Conservation (phyloP, 345 rosid genomes). For the Sisymbrium irio region DNA sequence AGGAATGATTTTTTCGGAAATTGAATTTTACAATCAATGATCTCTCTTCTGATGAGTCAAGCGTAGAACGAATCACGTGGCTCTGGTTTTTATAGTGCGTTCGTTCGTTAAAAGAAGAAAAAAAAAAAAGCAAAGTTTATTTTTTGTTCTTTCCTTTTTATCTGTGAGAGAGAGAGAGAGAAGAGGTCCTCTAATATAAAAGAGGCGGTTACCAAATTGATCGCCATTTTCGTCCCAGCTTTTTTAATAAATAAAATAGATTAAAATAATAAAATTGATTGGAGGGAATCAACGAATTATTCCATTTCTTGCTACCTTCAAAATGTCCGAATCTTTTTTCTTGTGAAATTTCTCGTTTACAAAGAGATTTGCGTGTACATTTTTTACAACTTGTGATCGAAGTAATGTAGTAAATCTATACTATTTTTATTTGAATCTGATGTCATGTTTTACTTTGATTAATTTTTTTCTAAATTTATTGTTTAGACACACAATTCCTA, state of each 20-base stretch:
- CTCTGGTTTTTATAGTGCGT: conserved; percentile 4
- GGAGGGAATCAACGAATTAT: conserved; percentile 37
- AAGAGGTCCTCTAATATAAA: not conserved
- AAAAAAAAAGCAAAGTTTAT: not conserved
- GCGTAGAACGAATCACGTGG: conserved; percentile 34
- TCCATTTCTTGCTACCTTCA: conserved; percentile 24
- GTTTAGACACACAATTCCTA: no score
- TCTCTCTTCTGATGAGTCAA: conserved; percentile 18
- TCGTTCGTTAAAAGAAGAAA: not conserved
- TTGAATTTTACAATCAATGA: conserved; percentile 8
- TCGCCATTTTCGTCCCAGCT: conserved; percentile 12
- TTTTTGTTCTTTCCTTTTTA: not conserved
- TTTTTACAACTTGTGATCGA: conserved; percentile 17
- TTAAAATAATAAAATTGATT: not conserved
- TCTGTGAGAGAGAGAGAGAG: not conserved
- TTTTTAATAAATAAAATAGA: not conserved
- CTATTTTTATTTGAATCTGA: no score
- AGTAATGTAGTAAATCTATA: not conserved
- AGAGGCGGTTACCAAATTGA: conserved; percentile 34
- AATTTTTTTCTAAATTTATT: no score
- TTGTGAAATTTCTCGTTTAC: not conserved
- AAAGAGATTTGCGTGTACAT: conserved; percentile 18
- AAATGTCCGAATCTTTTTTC: conserved; percentile 35
- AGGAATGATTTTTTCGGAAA: not conserved
- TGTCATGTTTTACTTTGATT: no score